These are phyloP conservation scores for Macrophomina pseudophaseolina DNA, from an alignment of 2,329 filamentous ascomycete genomes.

Conservation along the genomic window DNA sequence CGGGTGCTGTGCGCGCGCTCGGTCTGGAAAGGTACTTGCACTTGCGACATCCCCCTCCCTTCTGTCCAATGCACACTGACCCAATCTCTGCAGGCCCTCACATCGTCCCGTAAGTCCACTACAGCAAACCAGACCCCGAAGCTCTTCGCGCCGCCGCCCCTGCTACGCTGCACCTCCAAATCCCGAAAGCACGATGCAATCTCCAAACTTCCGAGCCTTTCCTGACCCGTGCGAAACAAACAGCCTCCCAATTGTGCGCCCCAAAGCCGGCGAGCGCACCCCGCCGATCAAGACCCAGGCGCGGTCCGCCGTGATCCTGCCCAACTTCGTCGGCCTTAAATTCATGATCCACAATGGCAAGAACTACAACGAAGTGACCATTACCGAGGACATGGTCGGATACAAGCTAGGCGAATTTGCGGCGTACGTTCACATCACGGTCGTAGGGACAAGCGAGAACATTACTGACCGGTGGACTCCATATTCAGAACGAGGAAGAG, in stretches of 20 bases:
- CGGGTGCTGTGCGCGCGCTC: slow-evolving; percentile 69
- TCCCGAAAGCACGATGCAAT: not conserved
- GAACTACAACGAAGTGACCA: slow-evolving; percentile 77
- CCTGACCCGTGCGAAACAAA: slow-evolving; percentile 30
- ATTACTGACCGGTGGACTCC: slow-evolving; percentile 27
- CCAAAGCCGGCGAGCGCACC: slow-evolving; percentile 65
- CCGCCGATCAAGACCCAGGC: slow-evolving; percentile 85
- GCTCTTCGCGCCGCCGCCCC: not conserved
- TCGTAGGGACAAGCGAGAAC: not conserved
- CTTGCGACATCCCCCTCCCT: not conserved
- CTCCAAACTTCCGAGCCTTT: not conserved
- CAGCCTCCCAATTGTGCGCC: slow-evolving; percentile 67
- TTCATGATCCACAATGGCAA: slow-evolving; percentile 95
- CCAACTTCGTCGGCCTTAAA: slow-evolving; percentile 86
- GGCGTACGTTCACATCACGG: slow-evolving; percentile 63
- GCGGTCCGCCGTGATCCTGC: slow-evolving; percentile 85
- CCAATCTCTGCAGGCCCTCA: slow-evolving; percentile 61
- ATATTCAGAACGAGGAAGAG: slow-evolving; percentile 66
- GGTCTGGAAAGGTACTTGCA: slow-evolving; percentile 79
- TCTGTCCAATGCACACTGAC: slow-evolving; percentile 33
- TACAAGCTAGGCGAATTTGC: slow-evolving; percentile 94
- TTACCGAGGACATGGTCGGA: slow-evolving; percentile 96
- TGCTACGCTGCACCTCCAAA: not conserved
- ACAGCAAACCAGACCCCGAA: not conserved
- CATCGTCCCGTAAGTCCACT: slow-evolving; percentile 67